Evolutionary conservation across 2,329 filamentous ascomycete species (phyloP).

Genomic region (Aspergillus sp.): DNA sequence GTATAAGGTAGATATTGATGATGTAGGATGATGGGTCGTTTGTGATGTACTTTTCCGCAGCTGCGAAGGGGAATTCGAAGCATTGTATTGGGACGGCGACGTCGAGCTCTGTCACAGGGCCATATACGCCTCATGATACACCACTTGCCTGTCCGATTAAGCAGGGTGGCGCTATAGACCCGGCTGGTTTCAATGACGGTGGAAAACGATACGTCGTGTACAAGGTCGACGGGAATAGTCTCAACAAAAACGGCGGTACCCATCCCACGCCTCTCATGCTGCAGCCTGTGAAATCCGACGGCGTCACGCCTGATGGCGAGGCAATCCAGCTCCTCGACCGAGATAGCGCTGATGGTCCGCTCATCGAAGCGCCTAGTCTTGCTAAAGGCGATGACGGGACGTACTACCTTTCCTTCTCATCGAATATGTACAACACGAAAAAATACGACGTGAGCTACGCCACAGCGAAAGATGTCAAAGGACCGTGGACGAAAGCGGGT

Average conservation of each 20-base stretch:
- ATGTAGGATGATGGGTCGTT: slow-evolving; percentile 44
- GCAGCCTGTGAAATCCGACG: slow-evolving; percentile 40
- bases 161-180: slow-evolving; percentile 59
- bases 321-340: slow-evolving; percentile 56
- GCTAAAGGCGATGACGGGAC: slow-evolving; percentile 32
- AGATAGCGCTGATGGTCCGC: slow-evolving; percentile 58
- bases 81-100: slow-evolving; percentile 59
- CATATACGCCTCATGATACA: slow-evolving; percentile 45
- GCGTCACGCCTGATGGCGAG: slow-evolving; percentile 49
- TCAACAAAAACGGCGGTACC: too few relatives aligned
- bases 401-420: slow-evolving; percentile 61
- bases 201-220: slow-evolving; percentile 57
- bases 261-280: slow-evolving; percentile 37
- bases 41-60: slow-evolving; percentile 57
- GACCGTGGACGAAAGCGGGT: slow-evolving; percentile 34
- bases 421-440: slow-evolving; percentile 53
- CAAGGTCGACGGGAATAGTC: slow-evolving; percentile 60
- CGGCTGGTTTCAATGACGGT: slow-evolving; percentile 56
- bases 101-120: slow-evolving; percentile 44
- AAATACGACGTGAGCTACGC: slow-evolving; percentile 60
- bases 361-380: slow-evolving; percentile 59
- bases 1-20: not conserved
- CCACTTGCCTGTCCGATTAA: slow-evolving; percentile 52
- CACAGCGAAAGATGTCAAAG: slow-evolving; percentile 35
- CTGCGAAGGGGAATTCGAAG: slow-evolving; percentile 33